Base-by-base conservation (phyloP, 768 basidiomycete genomes). In the Daedaleopsis nitida region DNA sequence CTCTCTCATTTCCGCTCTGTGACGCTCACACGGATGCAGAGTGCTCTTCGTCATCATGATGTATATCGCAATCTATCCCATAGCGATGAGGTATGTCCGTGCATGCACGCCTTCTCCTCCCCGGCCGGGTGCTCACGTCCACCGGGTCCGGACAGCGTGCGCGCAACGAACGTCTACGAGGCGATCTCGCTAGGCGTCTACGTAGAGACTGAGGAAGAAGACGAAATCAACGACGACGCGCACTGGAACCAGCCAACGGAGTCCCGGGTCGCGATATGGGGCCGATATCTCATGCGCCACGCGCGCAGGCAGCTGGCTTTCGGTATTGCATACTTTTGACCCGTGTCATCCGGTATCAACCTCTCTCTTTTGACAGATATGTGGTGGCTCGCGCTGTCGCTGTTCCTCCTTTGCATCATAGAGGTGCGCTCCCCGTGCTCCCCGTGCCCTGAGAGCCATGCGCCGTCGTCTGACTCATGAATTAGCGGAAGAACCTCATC, bases 11-110 rank as follows among this genome's bases (percentile, higher is more conserved):
- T 23, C 13, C n/a, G 24, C 27, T 14, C 14, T 17, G 2, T 17
- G 3, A 56, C 16, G 17, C 48, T 56, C 12, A 21, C 24, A 12
- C 71, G 51, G 1, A 34, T 14, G n/a, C 65, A 92, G 90, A 70
- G 90, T 96, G 0, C 74, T 96, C 39, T 95, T 89, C 69, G 86
- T 92, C 1, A 82, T 94, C 68, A 95, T 94, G 94, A 98, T 96
- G 94, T 94, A 91, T 69, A 86, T 92, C 63, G 86, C 86, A 62
- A 82, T 89, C 62, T 89, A 89, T 71, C 89, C 90, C 8, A 88
- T 92, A 67, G 89, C 89, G 0, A 80, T 92, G 86, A 91, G 89
- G 89, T 87, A 52, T 0, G 45, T 23, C n/a, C 24, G 3, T 45
- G 19, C 64, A n/a, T 16, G 10, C 16, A 19, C 19, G 21, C 35